These are phyloP conservation scores for Scutellaria minor DNA, from an alignment of 257 asterid species.

Conservation along the genomic window DNA sequence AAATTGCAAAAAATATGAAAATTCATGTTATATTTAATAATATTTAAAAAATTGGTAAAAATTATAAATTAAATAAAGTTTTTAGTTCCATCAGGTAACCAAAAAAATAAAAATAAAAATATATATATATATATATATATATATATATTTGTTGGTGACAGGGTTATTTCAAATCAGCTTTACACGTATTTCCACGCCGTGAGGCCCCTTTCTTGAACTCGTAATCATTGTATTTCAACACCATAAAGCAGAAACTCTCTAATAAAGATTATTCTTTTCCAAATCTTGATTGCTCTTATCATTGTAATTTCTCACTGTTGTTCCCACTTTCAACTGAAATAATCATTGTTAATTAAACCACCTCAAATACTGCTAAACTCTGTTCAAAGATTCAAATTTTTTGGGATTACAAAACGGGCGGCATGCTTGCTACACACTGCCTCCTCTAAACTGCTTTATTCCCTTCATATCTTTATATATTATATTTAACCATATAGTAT, in stretches of 20 bases:
- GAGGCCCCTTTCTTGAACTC: constrained; percentile 36
- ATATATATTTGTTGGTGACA: neutral
- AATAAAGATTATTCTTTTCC: constrained; percentile 40
- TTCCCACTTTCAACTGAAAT: constrained; percentile 29
- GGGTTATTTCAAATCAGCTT: constrained; percentile 30
- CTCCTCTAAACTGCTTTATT: constrained; percentile 29
- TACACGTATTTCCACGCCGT: constrained; percentile 55
- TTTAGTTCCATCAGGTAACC: no score
- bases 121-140: no score
- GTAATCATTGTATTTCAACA: constrained; percentile 55
- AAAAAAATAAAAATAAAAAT: no score
- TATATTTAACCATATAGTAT: neutral
- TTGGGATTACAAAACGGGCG: constrained; percentile 30
- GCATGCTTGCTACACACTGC: neutral
- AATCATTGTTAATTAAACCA: constrained; percentile 11
- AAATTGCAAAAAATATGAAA: no score
- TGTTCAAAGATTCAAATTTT: constrained; percentile 33
- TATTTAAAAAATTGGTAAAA: no score
- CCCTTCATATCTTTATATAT: constrained; percentile 1
- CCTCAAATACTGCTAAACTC: neutral
- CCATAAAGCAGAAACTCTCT: constrained; percentile 41
- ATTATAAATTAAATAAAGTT: no score
- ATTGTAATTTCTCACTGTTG: constrained; percentile 34
- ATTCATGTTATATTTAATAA: no score
- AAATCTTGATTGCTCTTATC: constrained; percentile 51